These are phyloP conservation scores for Canna indica DNA, from an alignment of 176 grass and related monocot genomes.

Conservation along the genomic window DNA sequence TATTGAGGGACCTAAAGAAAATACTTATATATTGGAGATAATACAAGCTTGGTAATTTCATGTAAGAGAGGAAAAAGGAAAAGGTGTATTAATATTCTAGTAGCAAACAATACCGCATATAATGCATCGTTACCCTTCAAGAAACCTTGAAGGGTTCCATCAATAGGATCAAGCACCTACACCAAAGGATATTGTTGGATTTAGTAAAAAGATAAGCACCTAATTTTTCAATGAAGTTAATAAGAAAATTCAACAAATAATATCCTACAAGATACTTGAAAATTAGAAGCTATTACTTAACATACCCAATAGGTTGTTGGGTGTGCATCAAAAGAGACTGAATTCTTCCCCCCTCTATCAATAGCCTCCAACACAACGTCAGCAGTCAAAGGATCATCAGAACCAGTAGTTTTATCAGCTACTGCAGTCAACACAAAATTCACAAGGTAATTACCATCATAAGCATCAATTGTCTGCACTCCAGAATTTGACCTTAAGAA, in stretches of 20 bases:
- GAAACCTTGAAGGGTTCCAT: slow-evolving; percentile 84
- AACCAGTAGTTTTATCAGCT: slow-evolving; percentile 35
- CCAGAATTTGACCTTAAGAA: slow-evolving; percentile 38
- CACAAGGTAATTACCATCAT: slow-evolving; percentile 39
- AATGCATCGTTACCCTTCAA: slow-evolving; percentile 70
- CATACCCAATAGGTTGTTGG: slow-evolving; percentile 78
- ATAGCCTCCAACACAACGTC: slow-evolving; percentile 76
- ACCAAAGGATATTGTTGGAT: no score
- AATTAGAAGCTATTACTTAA: background rate
- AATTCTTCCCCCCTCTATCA: slow-evolving; percentile 79
- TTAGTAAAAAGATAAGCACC: no score
- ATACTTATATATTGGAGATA: background rate
- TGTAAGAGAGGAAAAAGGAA: background rate
- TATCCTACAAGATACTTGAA: background rate
- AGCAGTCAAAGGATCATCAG: slow-evolving; percentile 37
- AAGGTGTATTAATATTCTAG: background rate
- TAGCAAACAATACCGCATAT: slow-evolving; percentile 66
- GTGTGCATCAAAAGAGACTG: slow-evolving; percentile 64
- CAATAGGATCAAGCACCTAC: slow-evolving; percentile 97
- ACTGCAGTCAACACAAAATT: slow-evolving; percentile 56
- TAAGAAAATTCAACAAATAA: slow-evolving; percentile 11
- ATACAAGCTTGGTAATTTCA: background rate
- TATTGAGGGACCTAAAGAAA: background rate
- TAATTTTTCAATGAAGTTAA: background rate
- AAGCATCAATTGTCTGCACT: slow-evolving; percentile 3